Base-by-base conservation (phyloP, 1,284 basidiomycete species). In the Peniophora sp. region DNA sequence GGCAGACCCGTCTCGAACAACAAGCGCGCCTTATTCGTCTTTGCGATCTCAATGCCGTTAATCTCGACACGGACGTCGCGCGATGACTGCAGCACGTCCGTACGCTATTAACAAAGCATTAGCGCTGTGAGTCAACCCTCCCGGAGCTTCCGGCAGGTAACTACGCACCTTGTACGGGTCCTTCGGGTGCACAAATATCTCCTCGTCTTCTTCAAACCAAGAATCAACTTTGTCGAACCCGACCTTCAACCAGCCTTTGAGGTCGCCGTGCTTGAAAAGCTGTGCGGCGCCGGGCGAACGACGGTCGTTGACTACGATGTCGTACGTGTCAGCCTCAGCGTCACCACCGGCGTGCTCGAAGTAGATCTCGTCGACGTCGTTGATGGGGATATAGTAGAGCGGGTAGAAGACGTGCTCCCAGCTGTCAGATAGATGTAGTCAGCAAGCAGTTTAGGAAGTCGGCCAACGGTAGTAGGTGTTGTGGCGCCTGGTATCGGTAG, bases 181-280 rank as follows among this genome's bases (percentile, higher is more conserved):
- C 57, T 80, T 83, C 6, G 81, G 78, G 55, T 85, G 82, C 2
- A 72, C 68, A 51, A 72, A 79, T 35, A 83, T 73, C 53, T 77
- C 62, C 51, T 85, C 79, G 44, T 83, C 81, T 56, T 85, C 83
- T 64, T 85, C 81, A 50, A 84, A 81, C 82, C 82, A 84, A 2
- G 74, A 73, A 55, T 83, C 80, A 60, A 76, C 72, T 16, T 72
- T 70, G 19, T 62, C 63, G 52, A 81, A 82, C 16, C 63, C 60
- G 53, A 85, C 60, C 52, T 72, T 76, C 27, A 77, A 63, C 24
- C 83, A 65, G 1, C 75, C 76, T 12, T 65, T 63, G 11, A 81
- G 63, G 19, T 70, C 67, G 11, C 75, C 72, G 20, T 63, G 65
- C 36, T 61, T 56, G 60, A 72, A 75, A 41, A 69, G 59, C 10